phyloP scores from a whole-genome alignment of 192 early-diverging fungal species.

The Geranomyces michiganensis region DNA sequence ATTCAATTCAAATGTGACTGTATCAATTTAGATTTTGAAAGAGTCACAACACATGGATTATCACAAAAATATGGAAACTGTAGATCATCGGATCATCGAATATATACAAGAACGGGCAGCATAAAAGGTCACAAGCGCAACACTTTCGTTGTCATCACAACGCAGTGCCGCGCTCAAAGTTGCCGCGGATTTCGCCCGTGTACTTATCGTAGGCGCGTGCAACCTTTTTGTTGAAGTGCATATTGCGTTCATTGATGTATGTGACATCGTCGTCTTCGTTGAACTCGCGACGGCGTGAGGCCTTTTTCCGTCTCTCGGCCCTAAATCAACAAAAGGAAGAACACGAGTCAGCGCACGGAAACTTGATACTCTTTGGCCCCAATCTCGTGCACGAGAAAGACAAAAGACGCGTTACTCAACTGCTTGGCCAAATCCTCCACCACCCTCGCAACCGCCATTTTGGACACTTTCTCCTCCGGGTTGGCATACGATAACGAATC shows the following conservation, averaged over 20 bases:
- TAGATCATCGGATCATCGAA: too few species aligned
- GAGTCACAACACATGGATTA: too few species aligned
- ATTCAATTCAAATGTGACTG: not conserved
- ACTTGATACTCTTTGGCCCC: not conserved
- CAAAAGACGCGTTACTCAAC: constrained; percentile 42
- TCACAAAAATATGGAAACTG: too few species aligned
- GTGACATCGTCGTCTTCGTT: constrained; percentile 83
- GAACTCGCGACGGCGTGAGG: constrained; percentile 70
- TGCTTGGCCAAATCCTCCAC: constrained; percentile 76
- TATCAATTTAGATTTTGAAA: too few species aligned
- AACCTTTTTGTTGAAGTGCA: constrained; percentile 96
- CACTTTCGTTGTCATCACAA: too few species aligned
- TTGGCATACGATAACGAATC: constrained; percentile 69
- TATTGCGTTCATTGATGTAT: constrained; percentile 97
- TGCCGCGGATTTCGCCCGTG: constrained; percentile 90
- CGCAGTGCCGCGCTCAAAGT: constrained; percentile 38
- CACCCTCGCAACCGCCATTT: constrained; percentile 69
- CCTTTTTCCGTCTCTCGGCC: constrained; percentile 45
- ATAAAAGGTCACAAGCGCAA: too few species aligned
- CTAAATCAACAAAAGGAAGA: constrained; percentile 2
- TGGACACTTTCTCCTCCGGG: constrained; percentile 60
- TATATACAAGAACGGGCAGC: too few species aligned
- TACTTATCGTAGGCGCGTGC: constrained; percentile 92
- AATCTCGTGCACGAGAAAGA: not conserved
- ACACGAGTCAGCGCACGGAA: not conserved